Base-by-base conservation (phyloP, 164 flowering plant genomes). In the Malania oleifera region DNA sequence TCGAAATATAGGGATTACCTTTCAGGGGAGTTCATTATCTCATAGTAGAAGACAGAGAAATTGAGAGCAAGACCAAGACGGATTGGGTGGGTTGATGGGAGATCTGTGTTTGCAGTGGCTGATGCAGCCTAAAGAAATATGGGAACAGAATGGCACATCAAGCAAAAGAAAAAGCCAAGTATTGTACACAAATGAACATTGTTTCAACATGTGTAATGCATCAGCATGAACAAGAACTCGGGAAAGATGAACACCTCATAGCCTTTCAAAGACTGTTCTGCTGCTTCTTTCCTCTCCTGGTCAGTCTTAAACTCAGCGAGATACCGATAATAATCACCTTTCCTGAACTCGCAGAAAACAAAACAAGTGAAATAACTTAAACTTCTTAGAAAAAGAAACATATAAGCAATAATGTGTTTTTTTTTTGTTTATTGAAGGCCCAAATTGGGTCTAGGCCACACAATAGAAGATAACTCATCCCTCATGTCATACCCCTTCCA, bases 241-340 rank as follows among this genome's bases (percentile, higher is more conserved):
- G 37, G 22, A 24, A 5, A 27, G 59, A 47, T 18, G 3, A 65
- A 65, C 64, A 56, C 96, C 95, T 87, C 83, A 34, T 89, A 89
- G 40, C 79, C 88, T 69, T 86, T 86, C 60, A 86, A 56, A 27
- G 97, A 87, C 65, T 85, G 83, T 34, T 87, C 91, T 17, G 97
- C 77, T 22, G 90, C 85, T 48, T 89, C 95, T 66, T 89, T 89
- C 72, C 75, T 83, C 9, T 85, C 90, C 54, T 76, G 72, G 15
- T 82, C 95, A 27, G 73, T 68, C 84, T 85, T 87, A 70, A 89
- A 87, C 80, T 89, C 97, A 12, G 95, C 97, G 56, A 89, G 82
- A 66, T 87, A 89, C 9, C 97, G 90, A 48, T 46, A 89, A 72
- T 87, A 89, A 62, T 89, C 95, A 34, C 95, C 89, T 70, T 89